These are phyloP conservation scores for Gynostemma pentaphyllum DNA, from an alignment of 306 rosid genomes.

Conservation along the genomic window DNA sequence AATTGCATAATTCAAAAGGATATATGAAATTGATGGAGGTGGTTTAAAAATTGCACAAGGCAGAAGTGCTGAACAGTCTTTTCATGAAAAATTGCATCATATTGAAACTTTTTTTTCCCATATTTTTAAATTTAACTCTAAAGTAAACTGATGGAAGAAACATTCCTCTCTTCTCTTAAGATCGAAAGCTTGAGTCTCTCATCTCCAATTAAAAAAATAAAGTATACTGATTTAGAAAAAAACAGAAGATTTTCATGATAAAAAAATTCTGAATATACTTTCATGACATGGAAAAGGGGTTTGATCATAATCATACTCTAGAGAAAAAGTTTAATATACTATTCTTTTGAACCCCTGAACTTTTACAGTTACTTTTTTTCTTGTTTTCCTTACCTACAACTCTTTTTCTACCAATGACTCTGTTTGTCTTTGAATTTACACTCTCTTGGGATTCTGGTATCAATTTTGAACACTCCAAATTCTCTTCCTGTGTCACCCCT, in stretches of 20 bases:
- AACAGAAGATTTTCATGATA: background rate
- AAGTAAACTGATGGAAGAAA: background rate
- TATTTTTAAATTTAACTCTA: background rate
- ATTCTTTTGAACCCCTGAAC: constrained; percentile 21
- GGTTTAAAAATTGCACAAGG: background rate
- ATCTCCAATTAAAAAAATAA: too few relatives aligned
- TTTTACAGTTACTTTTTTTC: constrained; percentile 32
- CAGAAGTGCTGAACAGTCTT: background rate
- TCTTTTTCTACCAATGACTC: constrained; percentile 22
- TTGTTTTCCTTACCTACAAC: constrained; percentile 30
- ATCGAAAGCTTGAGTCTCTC: too few relatives aligned
- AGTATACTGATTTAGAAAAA: background rate
- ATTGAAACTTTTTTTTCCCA: background rate
- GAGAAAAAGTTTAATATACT: constrained; percentile 74
- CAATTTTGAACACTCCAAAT: constrained; percentile 22
- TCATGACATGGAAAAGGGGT: background rate
- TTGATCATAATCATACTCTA: constrained; percentile 28
- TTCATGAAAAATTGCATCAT: background rate
- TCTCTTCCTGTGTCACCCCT: constrained; percentile 35
- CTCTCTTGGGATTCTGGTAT: constrained; percentile 55
- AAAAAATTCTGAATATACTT: background rate
- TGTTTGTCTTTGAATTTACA: constrained; percentile 36
- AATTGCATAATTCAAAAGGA: too few relatives aligned
- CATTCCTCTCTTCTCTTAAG: too few relatives aligned
- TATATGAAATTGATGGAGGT: too few relatives aligned